These are phyloP conservation scores for Xylaria polymorpha DNA, from an alignment of 2,329 filamentous ascomycete genomes.

Conservation along the genomic window DNA sequence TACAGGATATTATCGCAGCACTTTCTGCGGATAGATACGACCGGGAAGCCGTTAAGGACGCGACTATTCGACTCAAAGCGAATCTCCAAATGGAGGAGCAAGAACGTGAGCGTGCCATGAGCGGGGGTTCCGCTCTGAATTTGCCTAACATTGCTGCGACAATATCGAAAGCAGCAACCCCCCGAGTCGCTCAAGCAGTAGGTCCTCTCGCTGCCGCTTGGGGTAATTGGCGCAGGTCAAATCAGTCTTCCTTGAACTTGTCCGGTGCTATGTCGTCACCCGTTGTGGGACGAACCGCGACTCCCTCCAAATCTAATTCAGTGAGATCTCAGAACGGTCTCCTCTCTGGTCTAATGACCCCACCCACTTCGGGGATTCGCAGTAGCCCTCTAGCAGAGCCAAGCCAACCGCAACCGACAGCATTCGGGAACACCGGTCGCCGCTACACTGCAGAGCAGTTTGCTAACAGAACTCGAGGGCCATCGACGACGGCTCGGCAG, in stretches of 20 bases:
- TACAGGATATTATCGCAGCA: constrained; percentile 89
- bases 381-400: constrained; percentile 64
- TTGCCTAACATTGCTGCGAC: constrained; percentile 82
- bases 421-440: constrained; percentile 70
- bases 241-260: constrained; percentile 60
- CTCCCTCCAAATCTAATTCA: constrained; percentile 69
- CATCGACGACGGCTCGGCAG: constrained; percentile 51
- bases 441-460: constrained; percentile 65
- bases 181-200: constrained; percentile 85
- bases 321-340: constrained; percentile 66
- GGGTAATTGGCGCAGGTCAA: constrained; percentile 88
- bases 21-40: constrained; percentile 82
- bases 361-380: constrained; percentile 80
- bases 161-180: constrained; percentile 80
- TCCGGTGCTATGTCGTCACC: constrained; percentile 53
- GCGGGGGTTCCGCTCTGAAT: constrained; percentile 72
- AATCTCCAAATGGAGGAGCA: constrained; percentile 99
- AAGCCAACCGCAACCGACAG: constrained; percentile 65
- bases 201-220: constrained; percentile 87
- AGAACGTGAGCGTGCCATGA: constrained; percentile 86
- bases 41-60: constrained; percentile 83
- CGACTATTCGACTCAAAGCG: constrained; percentile 90
- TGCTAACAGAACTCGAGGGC: constrained; percentile 53
- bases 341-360: constrained; percentile 85
- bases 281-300: constrained; percentile 57